Evolutionary conservation across 2,329 filamentous ascomycete species (phyloP).

Genomic region (Fusarium sublunatum): DNA sequence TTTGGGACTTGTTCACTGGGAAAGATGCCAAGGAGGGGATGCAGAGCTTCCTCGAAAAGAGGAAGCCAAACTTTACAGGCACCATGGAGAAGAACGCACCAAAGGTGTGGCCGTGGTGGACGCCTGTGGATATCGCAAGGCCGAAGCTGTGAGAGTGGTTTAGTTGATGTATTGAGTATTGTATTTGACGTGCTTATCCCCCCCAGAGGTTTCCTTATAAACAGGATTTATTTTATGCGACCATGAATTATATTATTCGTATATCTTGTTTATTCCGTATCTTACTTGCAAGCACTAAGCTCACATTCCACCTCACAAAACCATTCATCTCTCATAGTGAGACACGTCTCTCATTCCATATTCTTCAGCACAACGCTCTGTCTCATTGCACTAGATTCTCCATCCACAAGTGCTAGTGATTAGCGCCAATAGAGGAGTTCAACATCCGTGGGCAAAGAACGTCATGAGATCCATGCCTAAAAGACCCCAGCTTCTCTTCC

Average conservation of each 20-base stretch:
- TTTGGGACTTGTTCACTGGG: conserved; percentile 68
- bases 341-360: conserved; percentile 6
- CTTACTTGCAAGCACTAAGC: neutral
- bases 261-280: neutral
- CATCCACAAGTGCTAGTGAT: conserved; percentile 15
- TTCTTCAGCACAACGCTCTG: conserved; percentile 2
- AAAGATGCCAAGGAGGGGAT: conserved; percentile 75
- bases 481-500: conserved; percentile 15
- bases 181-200: neutral
- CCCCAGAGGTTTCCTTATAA: neutral
- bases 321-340: conserved; percentile 1
- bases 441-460: neutral
- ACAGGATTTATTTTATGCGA: neutral
- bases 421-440: conserved; percentile 8
- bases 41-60: conserved; percentile 75
- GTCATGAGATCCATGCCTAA: conserved; percentile 28
- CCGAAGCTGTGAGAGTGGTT: conserved; percentile 39
- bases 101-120: conserved; percentile 75
- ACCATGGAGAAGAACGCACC: conserved; percentile 70
- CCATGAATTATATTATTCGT: neutral
- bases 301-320: neutral
- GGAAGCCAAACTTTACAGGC: conserved; percentile 69
- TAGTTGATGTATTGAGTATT: neutral
- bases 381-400: conserved; percentile 23
- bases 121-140: conserved; percentile 55